phyloP scores from a whole-genome alignment of 805 yeast species.

The Starmerella gropengiesseri region DNA sequence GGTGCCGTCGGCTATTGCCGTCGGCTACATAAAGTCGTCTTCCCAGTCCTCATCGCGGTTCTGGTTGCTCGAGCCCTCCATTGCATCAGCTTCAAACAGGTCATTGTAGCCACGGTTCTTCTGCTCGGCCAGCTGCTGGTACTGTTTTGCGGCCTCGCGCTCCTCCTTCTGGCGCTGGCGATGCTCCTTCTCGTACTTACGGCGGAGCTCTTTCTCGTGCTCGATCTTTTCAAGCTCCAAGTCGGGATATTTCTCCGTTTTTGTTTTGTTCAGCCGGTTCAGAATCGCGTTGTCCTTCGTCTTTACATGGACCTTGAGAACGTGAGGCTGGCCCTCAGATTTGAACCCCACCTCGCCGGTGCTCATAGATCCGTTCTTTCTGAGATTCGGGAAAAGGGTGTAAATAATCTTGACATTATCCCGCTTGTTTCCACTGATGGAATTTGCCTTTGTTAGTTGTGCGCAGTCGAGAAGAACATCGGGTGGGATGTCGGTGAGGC shows the following conservation, averaged over 20 bases:
- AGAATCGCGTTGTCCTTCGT: conserved; percentile 47
- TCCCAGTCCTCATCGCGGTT: conserved; percentile 44
- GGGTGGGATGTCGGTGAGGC: conserved; percentile 41
- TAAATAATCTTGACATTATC: conserved; percentile 6
- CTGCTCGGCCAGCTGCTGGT: conserved; percentile 27
- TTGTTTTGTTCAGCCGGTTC: conserved; percentile 28
- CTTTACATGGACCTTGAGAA: conserved; percentile 43
- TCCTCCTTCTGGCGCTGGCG: conserved; percentile 35
- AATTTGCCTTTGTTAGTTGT: conserved; percentile 58
- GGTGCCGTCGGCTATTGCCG: too few species aligned
- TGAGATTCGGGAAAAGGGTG: conserved; percentile 29
- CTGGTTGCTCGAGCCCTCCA: conserved; percentile 38
- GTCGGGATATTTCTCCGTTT: conserved; percentile 2
- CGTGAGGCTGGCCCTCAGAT: conserved; percentile 25
- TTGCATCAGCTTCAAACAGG: conserved; percentile 38
- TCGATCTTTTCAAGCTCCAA: conserved; percentile 23
- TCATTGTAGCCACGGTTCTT: conserved; percentile 40
- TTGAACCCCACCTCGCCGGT: conserved; percentile 2
- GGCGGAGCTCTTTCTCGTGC: conserved; percentile 32
- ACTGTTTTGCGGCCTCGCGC: conserved; percentile 27
- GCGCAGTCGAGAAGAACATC: conserved; percentile 47
- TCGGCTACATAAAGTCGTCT: conserved; percentile 49
- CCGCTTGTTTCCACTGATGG: conserved; percentile 34
- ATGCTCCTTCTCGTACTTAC: conserved; percentile 28
- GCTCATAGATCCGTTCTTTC: conserved; percentile 8